Base-by-base conservation (phyloP, 1,284 basidiomycete species). In the Moesziomyces sp. region DNA sequence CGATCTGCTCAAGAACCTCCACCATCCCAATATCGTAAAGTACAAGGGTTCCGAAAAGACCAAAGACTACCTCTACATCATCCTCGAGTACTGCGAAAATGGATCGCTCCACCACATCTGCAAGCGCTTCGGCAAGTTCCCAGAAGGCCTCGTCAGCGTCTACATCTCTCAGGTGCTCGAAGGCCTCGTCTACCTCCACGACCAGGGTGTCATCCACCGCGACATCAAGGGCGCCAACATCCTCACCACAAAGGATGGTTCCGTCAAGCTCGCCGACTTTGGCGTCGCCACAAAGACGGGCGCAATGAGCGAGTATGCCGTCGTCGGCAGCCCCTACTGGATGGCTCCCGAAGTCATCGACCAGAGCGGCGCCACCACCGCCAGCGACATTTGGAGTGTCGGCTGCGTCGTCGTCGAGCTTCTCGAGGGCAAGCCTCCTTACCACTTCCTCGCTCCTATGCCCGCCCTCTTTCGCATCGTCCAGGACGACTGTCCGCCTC, bases 1-100 rank as follows among this genome's bases (percentile, higher is more conserved):
- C 79, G 93, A 98, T 85, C 87, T 99, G 62, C 89, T 99, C 77
- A 97, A 98, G 88, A 97, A 97, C 84, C 88, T 99, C 67, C 93
- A 97, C 21, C 87, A 89, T 71, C 88, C 92, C 43, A 98, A 98
- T 85, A 98, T 98, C 82, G 96, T 99, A 83, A 97, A 98, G 86
- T 98, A 98, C 87, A 96, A 97, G 82, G 94, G 96, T 19, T 98
- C 95, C 79, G 93, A 94, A 83, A 95, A 95, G 86, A 96, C 94
- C 56, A 90, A 90, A 60, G 93, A 97, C 82, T 94, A 90, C 84
- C 87, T 98, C 69, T 97, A 96, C 86, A 98, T 99, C 86, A 94
- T 99, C 74, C 89, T 98, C 58, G 95, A 97, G 90, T 96, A 95
- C 83, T 98, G 96, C 87, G 96, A 99, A 87, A 99, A 99, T 80